Base-by-base conservation (phyloP, 2,329 filamentous ascomycete species). In the Cyclaneusma minus region DNA sequence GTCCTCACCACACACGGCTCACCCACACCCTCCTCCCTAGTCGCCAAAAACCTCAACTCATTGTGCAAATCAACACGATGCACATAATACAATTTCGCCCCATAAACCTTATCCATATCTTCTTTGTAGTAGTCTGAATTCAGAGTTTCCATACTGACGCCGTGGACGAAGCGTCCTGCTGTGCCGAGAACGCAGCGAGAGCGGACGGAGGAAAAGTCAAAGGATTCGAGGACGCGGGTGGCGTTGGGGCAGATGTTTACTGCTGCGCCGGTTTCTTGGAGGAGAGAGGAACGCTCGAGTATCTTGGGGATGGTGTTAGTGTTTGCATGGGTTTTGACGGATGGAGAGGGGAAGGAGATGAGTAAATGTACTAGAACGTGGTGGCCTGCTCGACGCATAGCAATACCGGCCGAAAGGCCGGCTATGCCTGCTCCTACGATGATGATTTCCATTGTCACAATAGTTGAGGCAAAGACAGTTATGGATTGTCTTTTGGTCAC, bases 11-110 rank as follows among this genome's bases (percentile, higher is more conserved):
- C 38, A 11, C 36, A 28, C 8, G 48, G 40, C 26, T 33, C 34
- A 4, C 40, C 34, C 6, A 35, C 35, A 4, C 35, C 32, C 11
- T 40, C 23, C 7, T 39, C 25, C n/a, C 24, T 20, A 11, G 44
- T 35, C 1, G 51, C 51, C 13, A 48, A 38, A 12, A 41, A 15
- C 25, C 49, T 48, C 3, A 56, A 35, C 12, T 45, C 36, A 14
- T 45, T 47, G 31, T 58, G 54, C 22, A 59, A 36, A 31, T 57
- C 54, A 13, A 55, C 48, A n/a, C 54, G 45, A 31, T 58, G 54
- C 7, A 49, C 25, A 19, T 25, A 31, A 28, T 34, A 46, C 24
- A 30, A 28, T 6, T 30, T 27, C 13, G 33, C 35, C 1, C 43
- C 44, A 25, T 17, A 31, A 5, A 7, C 11, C 15, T 34, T 17